phyloP scores from a whole-genome alignment of 345 rosid genomes.

The Syzygium aromaticum region DNA sequence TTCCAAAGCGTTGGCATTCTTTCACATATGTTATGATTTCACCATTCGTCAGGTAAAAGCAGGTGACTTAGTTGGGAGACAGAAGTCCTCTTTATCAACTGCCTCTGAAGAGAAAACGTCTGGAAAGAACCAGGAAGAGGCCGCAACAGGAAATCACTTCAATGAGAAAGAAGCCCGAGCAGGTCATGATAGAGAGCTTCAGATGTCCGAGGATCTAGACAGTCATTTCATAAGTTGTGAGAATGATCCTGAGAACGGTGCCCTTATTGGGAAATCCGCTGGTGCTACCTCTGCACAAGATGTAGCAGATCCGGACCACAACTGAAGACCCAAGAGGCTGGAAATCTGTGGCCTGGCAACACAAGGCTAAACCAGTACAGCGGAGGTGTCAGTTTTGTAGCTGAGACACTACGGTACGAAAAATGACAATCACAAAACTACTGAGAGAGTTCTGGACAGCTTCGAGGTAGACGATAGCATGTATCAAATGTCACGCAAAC shows the following conservation, averaged over 20 bases:
- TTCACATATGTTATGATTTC: not conserved
- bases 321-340: not conserved
- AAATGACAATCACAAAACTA: not conserved
- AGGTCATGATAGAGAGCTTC: constrained; percentile 6
- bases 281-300: not conserved
- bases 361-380: not conserved
- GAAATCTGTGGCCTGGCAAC: not conserved
- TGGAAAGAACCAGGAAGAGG: constrained; percentile 3
- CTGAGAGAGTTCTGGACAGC: not conserved
- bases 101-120: constrained; percentile 6
- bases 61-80: constrained; percentile 7
- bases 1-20: not conserved
- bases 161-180: constrained; percentile 9
- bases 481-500: not conserved
- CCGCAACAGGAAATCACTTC: not conserved
- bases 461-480: not conserved
- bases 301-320: not conserved
- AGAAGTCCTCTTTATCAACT: constrained; percentile 4
- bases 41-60: constrained; percentile 27
- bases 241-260: not conserved
- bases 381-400: not conserved
- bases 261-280: not conserved
- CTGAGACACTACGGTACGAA: not conserved
- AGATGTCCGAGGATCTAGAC: constrained; percentile 10
- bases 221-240: not conserved